Evolutionary conservation across 2,329 filamentous ascomycete genomes (phyloP), one percentile per base, ranked within the genome.

Genomic region (Myriosclerotinia scirpicola): DNA sequence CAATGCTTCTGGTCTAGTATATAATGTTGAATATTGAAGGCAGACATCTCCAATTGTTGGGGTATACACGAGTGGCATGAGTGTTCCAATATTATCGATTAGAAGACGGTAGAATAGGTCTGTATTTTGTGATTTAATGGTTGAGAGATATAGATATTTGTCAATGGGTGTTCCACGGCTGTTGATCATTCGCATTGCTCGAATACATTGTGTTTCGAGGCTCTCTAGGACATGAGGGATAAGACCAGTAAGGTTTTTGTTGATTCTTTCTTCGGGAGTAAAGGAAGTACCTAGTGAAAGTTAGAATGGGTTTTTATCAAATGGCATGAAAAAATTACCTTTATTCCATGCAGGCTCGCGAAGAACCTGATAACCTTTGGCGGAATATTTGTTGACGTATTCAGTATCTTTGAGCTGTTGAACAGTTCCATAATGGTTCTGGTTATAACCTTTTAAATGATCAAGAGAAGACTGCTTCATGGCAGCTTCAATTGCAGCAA

Each of bases 11-110:
- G 95, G 93, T 73, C 93, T 90, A 68, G 93, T 96, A 83, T 96
- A 98, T 74, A 98, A 87, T 75, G 94, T 92, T 50, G 93, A 97
- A 87, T 96, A 99, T 80, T 94, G 90, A 77, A 97, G 84, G 82
- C 95, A 99, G 72, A 96, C 95, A 78, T 98, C 94, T 75, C 95
- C 95, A 74, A 99, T 93, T 75, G 91, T 93, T 55, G 91, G 91
- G 22, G 91, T 95, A 81, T 95, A 95, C 74, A 95, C 91, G 71
- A 94, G 82, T 59, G 91, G 91, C 80, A 92, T 93, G 72, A 94
- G 81, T 74, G 93, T 90, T 80, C 89, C 83, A 68, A 89, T 81
- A 79, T 94, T 88, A 79, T 92, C 86, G 71, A 92, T 90, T 70
- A 94, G 82, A 69, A 94, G 84, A 71, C 91, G 86, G 82, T 92